A percentile compares a stretch with the other conserved stretches of the same genome.
These are phyloP conservation scores for Plasmodium chabaudi DNA, from an alignment of 169 alveolate genomes.

Conservation along the genomic window DNA sequence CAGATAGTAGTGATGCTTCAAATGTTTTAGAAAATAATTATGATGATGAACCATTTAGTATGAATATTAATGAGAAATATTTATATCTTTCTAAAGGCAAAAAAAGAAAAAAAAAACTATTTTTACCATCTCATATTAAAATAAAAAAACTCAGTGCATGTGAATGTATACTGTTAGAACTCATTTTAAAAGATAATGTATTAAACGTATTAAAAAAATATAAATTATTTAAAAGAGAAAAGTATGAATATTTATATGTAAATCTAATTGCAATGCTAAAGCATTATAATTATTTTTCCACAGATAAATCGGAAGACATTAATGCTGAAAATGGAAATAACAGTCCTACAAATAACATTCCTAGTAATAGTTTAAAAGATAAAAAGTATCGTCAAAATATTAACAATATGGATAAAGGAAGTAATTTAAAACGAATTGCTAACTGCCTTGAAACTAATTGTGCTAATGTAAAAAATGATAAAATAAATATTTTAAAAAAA, in stretches of 20 bases:
- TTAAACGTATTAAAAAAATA: conserved; percentile 60
- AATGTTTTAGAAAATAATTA: conserved; percentile 40
- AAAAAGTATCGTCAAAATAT: not conserved
- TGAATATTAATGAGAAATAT: conserved; percentile 57
- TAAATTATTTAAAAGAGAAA: conserved; percentile 66
- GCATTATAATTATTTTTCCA: conserved; percentile 66
- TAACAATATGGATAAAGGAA: not conserved
- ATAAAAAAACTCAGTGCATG: conserved; percentile 61
- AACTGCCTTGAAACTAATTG: conserved; percentile 17
- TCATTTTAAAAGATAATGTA: conserved; percentile 35
- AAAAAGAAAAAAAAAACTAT: conserved; percentile 35
- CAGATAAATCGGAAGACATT: not conserved
- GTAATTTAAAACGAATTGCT: conserved; percentile 1
- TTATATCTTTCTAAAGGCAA: conserved; percentile 38
- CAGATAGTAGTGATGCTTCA: conserved; percentile 61
- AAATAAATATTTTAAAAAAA: conserved; percentile 54
- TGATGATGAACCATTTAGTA: conserved; percentile 42
- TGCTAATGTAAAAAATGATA: conserved; percentile 45
- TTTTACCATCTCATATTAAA: conserved; percentile 51
- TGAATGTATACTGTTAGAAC: conserved; percentile 59
- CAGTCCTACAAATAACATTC: not conserved
- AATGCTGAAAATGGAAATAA: conserved; percentile 1
- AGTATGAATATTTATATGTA: conserved; percentile 53
- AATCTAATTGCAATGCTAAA: conserved; percentile 65
- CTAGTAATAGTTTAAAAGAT: not conserved